phyloP scores from a whole-genome alignment of 371 early-diverging fungal genomes.

The Mortierella sp. region DNA sequence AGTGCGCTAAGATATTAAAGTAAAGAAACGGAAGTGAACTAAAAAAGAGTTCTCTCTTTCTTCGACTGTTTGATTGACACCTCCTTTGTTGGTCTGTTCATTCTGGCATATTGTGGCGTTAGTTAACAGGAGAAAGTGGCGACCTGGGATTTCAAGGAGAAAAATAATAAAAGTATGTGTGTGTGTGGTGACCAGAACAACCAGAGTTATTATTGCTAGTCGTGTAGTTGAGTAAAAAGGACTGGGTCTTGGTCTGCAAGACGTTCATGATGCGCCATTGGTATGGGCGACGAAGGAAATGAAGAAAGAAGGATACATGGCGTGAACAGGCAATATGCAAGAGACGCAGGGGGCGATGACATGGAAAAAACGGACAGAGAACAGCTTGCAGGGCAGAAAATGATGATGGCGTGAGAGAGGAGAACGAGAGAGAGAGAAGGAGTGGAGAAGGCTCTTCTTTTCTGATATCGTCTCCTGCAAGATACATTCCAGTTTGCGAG shows the following conservation, averaged over 20 bases:
- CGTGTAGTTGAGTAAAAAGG: neutral
- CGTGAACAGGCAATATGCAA: neutral
- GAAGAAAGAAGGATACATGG: neutral
- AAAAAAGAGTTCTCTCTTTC: neutral
- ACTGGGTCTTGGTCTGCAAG: neutral
- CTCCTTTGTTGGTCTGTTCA: neutral
- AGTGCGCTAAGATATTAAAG: neutral
- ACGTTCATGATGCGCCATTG: neutral
- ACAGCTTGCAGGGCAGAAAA: neutral
- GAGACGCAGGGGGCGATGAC: constrained; percentile 1
- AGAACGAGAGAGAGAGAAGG: neutral
- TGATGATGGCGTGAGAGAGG: neutral
- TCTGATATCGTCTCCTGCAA: neutral
- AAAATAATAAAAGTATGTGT: neutral
- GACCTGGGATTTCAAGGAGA: neutral
- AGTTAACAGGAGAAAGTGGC: neutral
- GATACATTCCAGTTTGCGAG: neutral
- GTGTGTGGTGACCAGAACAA: neutral
- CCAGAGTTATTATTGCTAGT: neutral
- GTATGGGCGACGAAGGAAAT: neutral
- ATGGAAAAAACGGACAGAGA: neutral
- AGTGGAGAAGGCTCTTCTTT: neutral
- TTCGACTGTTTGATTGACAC: neutral
- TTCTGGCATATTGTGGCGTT: constrained; percentile 2
- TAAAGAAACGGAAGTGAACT: neutral